Conservation (phyloP, 83 land plant species). For the Thuja plicata region DNA sequence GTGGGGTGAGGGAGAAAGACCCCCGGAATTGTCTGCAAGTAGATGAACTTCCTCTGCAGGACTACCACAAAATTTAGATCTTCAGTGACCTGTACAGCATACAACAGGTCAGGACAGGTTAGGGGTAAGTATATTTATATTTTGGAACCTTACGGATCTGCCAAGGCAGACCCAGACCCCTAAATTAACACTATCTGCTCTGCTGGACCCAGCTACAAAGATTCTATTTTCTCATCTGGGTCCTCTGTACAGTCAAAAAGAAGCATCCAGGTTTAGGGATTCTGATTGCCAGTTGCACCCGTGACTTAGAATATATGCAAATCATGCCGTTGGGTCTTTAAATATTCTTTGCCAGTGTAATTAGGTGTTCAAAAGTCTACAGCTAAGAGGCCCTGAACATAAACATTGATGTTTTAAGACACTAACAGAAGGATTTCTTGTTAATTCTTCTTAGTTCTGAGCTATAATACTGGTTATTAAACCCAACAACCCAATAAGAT, state of each 20-base stretch:
- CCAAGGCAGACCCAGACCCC: background rate
- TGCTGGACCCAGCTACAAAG: background rate
- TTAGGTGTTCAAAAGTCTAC: too few species aligned
- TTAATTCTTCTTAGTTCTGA: too few species aligned
- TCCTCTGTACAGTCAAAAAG: background rate
- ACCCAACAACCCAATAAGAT: too few species aligned
- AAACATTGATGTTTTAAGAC: too few species aligned
- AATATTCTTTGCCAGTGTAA: too few species aligned
- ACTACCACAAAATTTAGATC: conserved; percentile 34
- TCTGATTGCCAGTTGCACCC: background rate
- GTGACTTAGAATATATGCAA: background rate
- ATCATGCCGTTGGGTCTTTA: background rate
- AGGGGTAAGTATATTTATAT: background rate
- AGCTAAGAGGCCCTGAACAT: too few species aligned
- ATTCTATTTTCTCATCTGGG: background rate
- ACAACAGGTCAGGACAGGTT: background rate
- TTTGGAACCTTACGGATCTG: background rate
- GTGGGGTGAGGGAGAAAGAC: conserved; percentile 54
- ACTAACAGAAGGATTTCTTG: too few species aligned
- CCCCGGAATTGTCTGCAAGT: conserved; percentile 47
- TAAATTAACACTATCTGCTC: background rate
- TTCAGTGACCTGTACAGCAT: conserved; percentile 30
- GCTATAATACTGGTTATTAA: too few species aligned
- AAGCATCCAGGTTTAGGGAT: background rate
- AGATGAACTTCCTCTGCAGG: conserved; percentile 34